phyloP scores from a whole-genome alignment of 768 basidiomycete species.

The Kwoniella sp. region DNA sequence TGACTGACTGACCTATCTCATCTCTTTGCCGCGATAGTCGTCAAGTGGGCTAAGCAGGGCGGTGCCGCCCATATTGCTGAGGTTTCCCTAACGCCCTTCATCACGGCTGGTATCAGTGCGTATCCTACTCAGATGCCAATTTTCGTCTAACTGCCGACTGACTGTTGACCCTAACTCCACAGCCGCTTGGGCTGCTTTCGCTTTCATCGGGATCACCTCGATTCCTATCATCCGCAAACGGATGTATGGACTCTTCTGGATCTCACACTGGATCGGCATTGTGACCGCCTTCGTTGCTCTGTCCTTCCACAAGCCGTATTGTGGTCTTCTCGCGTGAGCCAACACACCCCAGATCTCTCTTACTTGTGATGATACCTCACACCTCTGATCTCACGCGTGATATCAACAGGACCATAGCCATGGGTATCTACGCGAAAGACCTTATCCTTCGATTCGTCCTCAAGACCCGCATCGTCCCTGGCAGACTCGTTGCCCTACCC shows the following conservation, averaged over 20 bases:
- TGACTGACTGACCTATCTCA: not conserved
- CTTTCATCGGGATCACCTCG: slow-evolving; percentile 68
- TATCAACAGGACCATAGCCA: slow-evolving; percentile 58
- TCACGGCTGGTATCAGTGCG: slow-evolving; percentile 11
- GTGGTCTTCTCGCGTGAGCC: slow-evolving; percentile 58
- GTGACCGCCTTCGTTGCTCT: slow-evolving; percentile 63
- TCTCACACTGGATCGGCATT: slow-evolving; percentile 65
- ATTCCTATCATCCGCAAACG: slow-evolving; percentile 63
- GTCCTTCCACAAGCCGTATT: slow-evolving; percentile 62
- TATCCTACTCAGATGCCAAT: slow-evolving; percentile 16
- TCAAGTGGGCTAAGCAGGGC: slow-evolving; percentile 37
- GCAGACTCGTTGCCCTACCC: slow-evolving; percentile 64
- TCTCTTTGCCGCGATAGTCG: slow-evolving; percentile 20
- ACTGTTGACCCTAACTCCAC: slow-evolving; percentile 63
- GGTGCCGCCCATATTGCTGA: slow-evolving; percentile 6
- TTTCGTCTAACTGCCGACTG: slow-evolving; percentile 50
- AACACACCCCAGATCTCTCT: too few species aligned
- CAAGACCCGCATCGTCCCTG: slow-evolving; percentile 69
- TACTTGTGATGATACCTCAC: not conserved
- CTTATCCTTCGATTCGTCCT: slow-evolving; percentile 61
- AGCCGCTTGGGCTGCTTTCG: slow-evolving; percentile 61
- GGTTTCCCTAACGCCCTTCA: slow-evolving; percentile 9
- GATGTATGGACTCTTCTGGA: slow-evolving; percentile 68
- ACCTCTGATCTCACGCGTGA: not conserved
- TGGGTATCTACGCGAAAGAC: slow-evolving; percentile 65